Base-by-base conservation (phyloP, 1,139 yeast genomes). In the Magnusiomyces paraingens region DNA sequence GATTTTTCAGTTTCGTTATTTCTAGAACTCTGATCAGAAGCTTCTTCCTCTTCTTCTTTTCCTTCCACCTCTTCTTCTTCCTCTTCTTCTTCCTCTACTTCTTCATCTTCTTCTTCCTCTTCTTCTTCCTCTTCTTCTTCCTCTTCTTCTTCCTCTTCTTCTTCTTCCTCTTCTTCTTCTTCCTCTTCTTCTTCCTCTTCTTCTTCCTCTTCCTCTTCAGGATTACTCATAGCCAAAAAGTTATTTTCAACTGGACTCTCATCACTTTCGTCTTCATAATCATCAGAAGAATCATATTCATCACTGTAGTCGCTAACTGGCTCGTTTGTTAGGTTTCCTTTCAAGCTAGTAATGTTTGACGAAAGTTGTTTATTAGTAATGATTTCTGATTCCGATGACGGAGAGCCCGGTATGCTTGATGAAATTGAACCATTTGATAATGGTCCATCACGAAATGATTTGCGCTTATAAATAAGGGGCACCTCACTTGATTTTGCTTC, bases 151-250 rank as follows among this genome's bases (percentile, higher is more conserved):
- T 45, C 48, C 20, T 15, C 22, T 11, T 38, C 39, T 3, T 45
- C 8, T n/a, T 29, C 5, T 14, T n/a, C 38, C 15, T 45, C 39
- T n/a, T 45, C 48, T 26, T 36, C 17, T 5, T 36, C 10, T 36
- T 36, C n/a, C 17, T 36, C 40, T 36, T 36, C 77, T 18, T 69
- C 61, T 2, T 67, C 54, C 36, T 68, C 51, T 17, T 50, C 52
- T n/a, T 22, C 41, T 11, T 40, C 26, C n/a, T 49, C 53, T 10
- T 47, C 52, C 10, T 45, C 32, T 12, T 55, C 57, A 15, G 18
- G 49, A 21, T 21, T 35, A 15, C 50, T 56, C 10, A 52, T 29
- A 14, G n/a, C 40, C 5, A 14, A 36, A n/a, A 14, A 12, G 12
- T 4, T 3, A 14, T 36, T n/a, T 35, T 18, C 17, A 3, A 12